phyloP scores from a whole-genome alignment of 306 rosid genomes.

The Rubus idaeus region DNA sequence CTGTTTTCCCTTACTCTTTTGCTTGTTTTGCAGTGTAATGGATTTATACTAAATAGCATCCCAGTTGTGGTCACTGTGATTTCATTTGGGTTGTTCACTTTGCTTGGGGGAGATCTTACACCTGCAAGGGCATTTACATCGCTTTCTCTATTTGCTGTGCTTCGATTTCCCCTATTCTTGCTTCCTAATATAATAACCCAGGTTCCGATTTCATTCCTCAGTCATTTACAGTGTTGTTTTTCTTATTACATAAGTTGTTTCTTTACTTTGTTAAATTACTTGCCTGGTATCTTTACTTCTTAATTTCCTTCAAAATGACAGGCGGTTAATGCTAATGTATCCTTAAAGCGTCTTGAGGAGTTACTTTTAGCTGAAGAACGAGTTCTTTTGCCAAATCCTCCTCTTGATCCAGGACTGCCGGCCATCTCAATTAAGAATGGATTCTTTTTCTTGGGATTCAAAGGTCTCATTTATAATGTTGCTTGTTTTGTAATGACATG shows the following conservation, averaged over 20 bases:
- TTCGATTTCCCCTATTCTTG: slow-evolving; percentile 96
- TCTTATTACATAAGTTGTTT: background rate
- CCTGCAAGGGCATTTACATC: slow-evolving; percentile 97
- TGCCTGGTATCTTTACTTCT: slow-evolving; percentile 12
- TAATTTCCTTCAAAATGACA: slow-evolving; percentile 34
- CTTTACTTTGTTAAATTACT: background rate
- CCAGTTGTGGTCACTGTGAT: slow-evolving; percentile 93
- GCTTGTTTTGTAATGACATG: background rate
- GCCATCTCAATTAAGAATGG: slow-evolving; percentile 87
- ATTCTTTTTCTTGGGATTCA: slow-evolving; percentile 84
- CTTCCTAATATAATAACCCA: slow-evolving; percentile 96
- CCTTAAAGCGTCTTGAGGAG: slow-evolving; percentile 84
- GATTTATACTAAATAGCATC: slow-evolving; percentile 78
- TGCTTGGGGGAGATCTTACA: slow-evolving; percentile 91
- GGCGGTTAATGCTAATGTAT: slow-evolving; percentile 95
- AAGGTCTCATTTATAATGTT: slow-evolving; percentile 45
- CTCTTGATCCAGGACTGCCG: slow-evolving; percentile 69
- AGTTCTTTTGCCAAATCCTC: slow-evolving; percentile 83
- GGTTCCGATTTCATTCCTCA: slow-evolving; percentile 44
- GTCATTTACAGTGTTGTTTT: background rate
- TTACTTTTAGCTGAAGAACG: slow-evolving; percentile 84
- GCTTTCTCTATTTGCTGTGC: slow-evolving; percentile 89
- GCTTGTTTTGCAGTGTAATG: slow-evolving; percentile 67
- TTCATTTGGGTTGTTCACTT: slow-evolving; percentile 90
- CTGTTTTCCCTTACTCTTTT: slow-evolving; percentile 20